Evolutionary conservation across 2,329 filamentous ascomycete genomes (phyloP).

Genomic region (Neoscytalidium dimidiatum): DNA sequence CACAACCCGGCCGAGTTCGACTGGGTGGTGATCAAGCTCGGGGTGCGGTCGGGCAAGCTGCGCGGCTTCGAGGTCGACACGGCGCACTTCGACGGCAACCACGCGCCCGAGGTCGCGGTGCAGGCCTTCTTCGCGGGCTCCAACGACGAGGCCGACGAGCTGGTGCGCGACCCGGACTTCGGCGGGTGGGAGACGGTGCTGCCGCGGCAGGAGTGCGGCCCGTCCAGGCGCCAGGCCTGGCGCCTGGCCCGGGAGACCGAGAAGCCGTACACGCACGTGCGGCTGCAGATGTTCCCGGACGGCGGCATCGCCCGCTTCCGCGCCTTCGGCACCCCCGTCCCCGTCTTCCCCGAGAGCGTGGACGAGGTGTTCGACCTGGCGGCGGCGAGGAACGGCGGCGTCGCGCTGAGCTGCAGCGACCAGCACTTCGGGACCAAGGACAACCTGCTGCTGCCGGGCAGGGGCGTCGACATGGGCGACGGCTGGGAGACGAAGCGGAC

Average conservation of each 20-base stretch:
- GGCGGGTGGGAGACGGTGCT: slow-evolving; percentile 70
- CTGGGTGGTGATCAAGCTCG: slow-evolving; percentile 61
- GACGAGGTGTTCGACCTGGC: slow-evolving; percentile 72
- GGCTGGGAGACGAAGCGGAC: slow-evolving; percentile 84
- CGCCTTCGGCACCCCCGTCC: slow-evolving; percentile 73
- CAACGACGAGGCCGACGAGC: slow-evolving; percentile 56
- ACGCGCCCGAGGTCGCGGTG: slow-evolving; percentile 76
- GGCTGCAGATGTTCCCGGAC: slow-evolving; percentile 83
- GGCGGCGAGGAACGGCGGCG: slow-evolving; percentile 75
- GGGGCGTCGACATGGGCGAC: slow-evolving; percentile 83
- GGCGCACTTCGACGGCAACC: slow-evolving; percentile 79
- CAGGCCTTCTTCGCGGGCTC: slow-evolving; percentile 67
- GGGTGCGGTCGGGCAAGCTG: slow-evolving; percentile 69
- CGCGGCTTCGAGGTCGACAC: slow-evolving; percentile 79
- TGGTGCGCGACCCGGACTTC: slow-evolving; percentile 51
- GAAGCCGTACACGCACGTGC: slow-evolving; percentile 76
- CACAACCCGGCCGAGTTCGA: slow-evolving; percentile 61
- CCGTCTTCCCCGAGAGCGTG: slow-evolving; percentile 70
- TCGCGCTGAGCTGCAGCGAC: slow-evolving; percentile 75
- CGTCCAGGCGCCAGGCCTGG: slow-evolving; percentile 74
- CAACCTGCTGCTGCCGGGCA: slow-evolving; percentile 76
- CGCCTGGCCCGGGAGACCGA: slow-evolving; percentile 57
- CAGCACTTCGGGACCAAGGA: slow-evolving; percentile 83
- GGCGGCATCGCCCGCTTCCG: slow-evolving; percentile 81
- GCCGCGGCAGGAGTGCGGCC: slow-evolving; percentile 69